phyloP scores from a whole-genome alignment of 345 rosid species.

The Passiflora organensis region DNA sequence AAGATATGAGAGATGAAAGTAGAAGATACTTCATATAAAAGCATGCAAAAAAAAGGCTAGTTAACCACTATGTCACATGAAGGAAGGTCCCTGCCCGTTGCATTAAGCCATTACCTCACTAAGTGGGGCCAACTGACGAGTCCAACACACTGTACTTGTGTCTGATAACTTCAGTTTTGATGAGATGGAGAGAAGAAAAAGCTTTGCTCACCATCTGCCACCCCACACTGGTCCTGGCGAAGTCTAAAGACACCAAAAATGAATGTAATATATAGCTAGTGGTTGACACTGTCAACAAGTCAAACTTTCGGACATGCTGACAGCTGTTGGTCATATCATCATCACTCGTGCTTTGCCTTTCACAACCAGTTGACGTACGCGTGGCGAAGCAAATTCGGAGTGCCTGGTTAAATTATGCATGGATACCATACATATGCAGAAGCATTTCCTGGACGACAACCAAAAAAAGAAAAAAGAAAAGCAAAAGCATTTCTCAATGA shows the following conservation, averaged over 20 bases:
- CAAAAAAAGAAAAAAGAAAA: neutral
- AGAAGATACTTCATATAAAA: constrained; percentile 20
- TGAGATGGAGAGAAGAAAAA: constrained; percentile 1
- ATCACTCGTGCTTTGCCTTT: neutral
- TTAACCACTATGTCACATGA: constrained; percentile 11
- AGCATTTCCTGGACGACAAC: no score
- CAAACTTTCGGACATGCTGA: constrained; percentile 33
- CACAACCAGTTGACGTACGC: constrained; percentile 7
- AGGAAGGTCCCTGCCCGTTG: constrained; percentile 6
- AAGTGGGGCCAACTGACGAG: constrained; percentile 6
- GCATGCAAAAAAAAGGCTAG: constrained; percentile 17
- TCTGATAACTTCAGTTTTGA: constrained; percentile 8
- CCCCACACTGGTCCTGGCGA: constrained; percentile 23
- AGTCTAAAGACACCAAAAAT: constrained; percentile 12
- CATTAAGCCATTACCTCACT: neutral
- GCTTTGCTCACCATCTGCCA: constrained; percentile 25
- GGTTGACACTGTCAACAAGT: constrained; percentile 33
- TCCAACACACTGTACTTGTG: constrained; percentile 5
- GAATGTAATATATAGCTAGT: constrained; percentile 23
- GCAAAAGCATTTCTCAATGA: constrained; percentile 7
- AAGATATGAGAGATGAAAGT: constrained; percentile 8
- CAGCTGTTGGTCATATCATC: constrained; percentile 42
- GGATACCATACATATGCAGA: neutral
- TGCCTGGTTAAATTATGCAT: neutral
- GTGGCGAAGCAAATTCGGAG: neutral